phyloP scores from a whole-genome alignment of 2,329 filamentous ascomycete species.

The Trichophyton simii region DNA sequence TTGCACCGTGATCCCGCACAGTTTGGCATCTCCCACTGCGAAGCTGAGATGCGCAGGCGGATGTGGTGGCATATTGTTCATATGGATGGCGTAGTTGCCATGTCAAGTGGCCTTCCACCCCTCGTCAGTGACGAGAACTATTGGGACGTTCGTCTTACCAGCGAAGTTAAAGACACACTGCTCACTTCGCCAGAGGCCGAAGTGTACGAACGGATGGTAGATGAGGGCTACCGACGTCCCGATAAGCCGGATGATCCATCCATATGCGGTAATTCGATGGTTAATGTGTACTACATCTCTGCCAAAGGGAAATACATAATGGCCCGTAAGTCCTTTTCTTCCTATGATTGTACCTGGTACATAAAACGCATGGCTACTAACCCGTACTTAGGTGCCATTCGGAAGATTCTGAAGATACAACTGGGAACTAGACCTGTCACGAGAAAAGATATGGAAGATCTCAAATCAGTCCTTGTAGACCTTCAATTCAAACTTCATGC shows the following conservation, averaged over 20 bases:
- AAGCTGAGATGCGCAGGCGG: constrained; percentile 35
- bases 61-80: constrained; percentile 41
- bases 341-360: too few relatives aligned
- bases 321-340: constrained; percentile 25
- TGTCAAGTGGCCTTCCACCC: constrained; percentile 38
- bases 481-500: constrained; percentile 32
- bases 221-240: constrained; percentile 21
- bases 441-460: constrained; percentile 33
- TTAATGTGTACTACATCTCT: constrained; percentile 33
- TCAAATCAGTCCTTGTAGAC: constrained; percentile 30
- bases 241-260: constrained; percentile 33
- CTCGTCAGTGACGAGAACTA: constrained; percentile 37
- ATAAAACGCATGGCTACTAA: background rate
- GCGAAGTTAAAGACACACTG: constrained; percentile 36
- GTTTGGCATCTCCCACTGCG: constrained; percentile 33
- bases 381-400: constrained; percentile 25
- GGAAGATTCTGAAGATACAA: constrained; percentile 34
- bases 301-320: constrained; percentile 35
- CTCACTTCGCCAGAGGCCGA: constrained; percentile 28
- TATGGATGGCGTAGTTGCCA: constrained; percentile 38
- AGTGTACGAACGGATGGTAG: constrained; percentile 26
- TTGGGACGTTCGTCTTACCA: constrained; percentile 37
- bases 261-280: constrained; percentile 30
- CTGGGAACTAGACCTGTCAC: constrained; percentile 34
- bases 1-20: constrained; percentile 38